Conservation (phyloP, 257 asterid genomes). For the Ilex asprella region DNA sequence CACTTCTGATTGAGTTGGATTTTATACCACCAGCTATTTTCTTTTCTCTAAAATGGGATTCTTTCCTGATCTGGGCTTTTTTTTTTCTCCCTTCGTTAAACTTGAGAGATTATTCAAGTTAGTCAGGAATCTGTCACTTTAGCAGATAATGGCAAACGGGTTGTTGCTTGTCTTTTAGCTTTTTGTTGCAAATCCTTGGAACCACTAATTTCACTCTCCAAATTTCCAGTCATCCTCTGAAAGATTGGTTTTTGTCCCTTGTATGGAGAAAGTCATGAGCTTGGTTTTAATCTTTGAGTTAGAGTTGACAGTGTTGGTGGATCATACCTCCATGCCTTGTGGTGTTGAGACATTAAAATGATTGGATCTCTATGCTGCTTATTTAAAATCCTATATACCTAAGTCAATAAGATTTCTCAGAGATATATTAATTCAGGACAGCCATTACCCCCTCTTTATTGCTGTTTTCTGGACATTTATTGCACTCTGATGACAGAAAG, state of each 20-base stretch:
- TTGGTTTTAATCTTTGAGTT: background rate
- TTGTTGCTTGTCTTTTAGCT: constrained; percentile 29
- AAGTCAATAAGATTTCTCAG: too few species aligned
- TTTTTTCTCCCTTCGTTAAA: too few species aligned
- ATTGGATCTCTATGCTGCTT: too few species aligned
- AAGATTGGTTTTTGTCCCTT: background rate
- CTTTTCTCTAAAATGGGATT: background rate
- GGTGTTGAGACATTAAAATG: too few species aligned
- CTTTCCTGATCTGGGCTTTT: too few species aligned
- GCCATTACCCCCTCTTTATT: too few species aligned
- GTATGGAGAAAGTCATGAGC: background rate
- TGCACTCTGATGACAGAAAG: too few species aligned
- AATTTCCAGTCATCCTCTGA: background rate
- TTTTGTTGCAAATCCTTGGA: background rate
- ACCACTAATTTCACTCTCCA: background rate
- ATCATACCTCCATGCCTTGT: too few species aligned
- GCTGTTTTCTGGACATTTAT: too few species aligned
- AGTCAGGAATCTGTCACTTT: constrained; percentile 12
- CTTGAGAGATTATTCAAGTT: background rate
- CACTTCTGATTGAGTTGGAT: constrained; percentile 30
- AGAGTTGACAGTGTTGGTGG: too few species aligned
- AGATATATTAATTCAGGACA: too few species aligned
- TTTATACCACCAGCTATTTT: background rate
- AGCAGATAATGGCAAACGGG: constrained; percentile 18
- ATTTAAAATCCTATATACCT: too few species aligned